A percentile compares a stretch with the other conserved stretches of the same genome.
phyloP scores from a whole-genome alignment of 192 early-diverging fungal genomes.

The Linnemannia zychae region DNA sequence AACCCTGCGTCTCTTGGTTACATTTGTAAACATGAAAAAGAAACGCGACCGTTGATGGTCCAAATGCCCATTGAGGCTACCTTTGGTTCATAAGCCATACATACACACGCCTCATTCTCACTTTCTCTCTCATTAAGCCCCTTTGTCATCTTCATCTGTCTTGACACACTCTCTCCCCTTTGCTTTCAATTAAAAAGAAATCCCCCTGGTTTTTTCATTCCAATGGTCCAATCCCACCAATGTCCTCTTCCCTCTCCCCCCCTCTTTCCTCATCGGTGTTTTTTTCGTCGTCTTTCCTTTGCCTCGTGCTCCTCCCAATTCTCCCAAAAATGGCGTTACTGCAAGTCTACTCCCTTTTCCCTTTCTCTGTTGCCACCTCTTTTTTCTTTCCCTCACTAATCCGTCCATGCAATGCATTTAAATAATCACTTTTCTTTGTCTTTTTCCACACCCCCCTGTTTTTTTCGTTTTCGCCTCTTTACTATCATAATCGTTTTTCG shows the following conservation, averaged over 20 bases:
- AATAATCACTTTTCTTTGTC: neutral
- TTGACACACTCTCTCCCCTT: neutral
- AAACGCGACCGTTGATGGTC: neutral
- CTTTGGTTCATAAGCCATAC: neutral
- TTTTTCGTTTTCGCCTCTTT: too few relatives aligned
- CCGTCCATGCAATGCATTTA: neutral
- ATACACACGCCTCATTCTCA: neutral
- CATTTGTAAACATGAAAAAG: neutral
- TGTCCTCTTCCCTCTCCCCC: neutral
- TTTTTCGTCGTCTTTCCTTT: neutral
- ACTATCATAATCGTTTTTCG: neutral
- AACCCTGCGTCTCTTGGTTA: neutral
- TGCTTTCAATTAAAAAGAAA: neutral
- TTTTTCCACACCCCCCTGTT: neutral
- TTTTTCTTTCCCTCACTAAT: neutral
- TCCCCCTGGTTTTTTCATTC: neutral
- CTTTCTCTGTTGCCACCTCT: neutral
- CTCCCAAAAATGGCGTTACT: neutral
- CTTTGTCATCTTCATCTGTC: neutral
- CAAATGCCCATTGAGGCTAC: neutral
- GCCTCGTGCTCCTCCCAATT: too few relatives aligned
- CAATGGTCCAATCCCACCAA: neutral
- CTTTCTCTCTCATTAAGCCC: neutral
- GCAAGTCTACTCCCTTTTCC: too few relatives aligned
- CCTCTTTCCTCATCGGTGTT: neutral